Evolutionary conservation across 2,329 filamentous ascomycete genomes (phyloP), one percentile per base, ranked within the genome.

Genomic region (Epichloe bromicola): DNA sequence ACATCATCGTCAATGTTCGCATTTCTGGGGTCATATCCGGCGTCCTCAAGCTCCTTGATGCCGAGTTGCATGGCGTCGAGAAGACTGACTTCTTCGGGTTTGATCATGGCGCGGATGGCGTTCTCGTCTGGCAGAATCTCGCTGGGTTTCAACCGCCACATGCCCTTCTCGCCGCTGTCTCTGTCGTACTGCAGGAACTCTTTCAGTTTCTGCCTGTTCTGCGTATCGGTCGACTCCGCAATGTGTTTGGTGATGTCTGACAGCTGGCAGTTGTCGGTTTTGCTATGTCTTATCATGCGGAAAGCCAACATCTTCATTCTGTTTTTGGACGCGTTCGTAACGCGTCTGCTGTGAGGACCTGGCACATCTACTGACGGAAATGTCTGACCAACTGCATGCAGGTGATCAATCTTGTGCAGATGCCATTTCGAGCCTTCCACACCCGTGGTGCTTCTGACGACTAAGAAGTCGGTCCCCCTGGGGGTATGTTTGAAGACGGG

Each of bases 31-130:
- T 87, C 86, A 64, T 91, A 95, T 10, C 93, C 93, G 19, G 93
- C 87, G 66, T 97, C 93, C 56, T 86, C 82, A 33, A 98, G 80
- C 65, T 95, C 86, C 63, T 94, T 89, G 56, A 88, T 83, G 43
- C 93, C 93, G 39, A 96, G 85, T 65, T 97, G 89, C 91, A 97
- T 98, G 0, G 91, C 87, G 63, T 98, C 91, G 33, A 97, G 81
- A 43, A 96, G 70, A 66, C 89, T 97, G 1, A 97, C 87, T 61
- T 97, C 91, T 66, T 98, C 93, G 0, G 93, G 91, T 57, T 90
- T 91, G 58, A 98, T 89, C 83, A 94, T 89, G 23, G 81, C 76
- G 40, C 91, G 84, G 54, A 97, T 84, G 2, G 80, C 80, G 23
- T 85, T 79, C 61, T 91, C 86, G 53, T 95, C 88, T 12, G 90